A percentile compares a stretch with the other conserved stretches of the same genome.
These are phyloP conservation scores for Leucocoprinus leucothites DNA, from an alignment of 768 basidiomycete species.

Conservation along the genomic window DNA sequence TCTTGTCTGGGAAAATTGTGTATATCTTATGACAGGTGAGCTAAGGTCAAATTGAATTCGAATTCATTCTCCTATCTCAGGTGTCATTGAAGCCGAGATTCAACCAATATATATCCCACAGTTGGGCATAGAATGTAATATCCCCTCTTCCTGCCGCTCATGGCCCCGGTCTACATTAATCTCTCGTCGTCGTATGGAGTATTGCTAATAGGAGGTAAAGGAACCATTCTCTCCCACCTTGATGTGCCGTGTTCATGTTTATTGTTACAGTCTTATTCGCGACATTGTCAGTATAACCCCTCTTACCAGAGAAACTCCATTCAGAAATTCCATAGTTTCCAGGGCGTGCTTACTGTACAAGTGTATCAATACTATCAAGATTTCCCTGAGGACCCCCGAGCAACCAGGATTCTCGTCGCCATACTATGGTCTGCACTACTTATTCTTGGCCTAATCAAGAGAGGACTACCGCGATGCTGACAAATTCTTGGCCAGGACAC, in stretches of 20 bases:
- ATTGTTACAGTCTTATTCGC: background rate
- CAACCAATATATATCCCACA: background rate
- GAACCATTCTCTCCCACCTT: background rate
- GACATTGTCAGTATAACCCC: background rate
- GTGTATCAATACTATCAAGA: conserved; percentile 18
- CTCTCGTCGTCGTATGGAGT: conserved; percentile 19
- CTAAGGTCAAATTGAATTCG: no score
- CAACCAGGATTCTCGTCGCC: conserved; percentile 14
- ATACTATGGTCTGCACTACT: conserved; percentile 2
- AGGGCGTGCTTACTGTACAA: conserved; percentile 20
- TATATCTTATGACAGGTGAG: no score
- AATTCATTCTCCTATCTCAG: no score
- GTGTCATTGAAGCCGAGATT: no score
- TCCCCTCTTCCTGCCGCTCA: background rate
- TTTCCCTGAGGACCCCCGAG: conserved; percentile 15
- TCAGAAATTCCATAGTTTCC: conserved; percentile 12
- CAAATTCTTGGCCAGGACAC: conserved; percentile 7
- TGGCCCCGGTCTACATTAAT: background rate
- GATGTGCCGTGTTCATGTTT: background rate
- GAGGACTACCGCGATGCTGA: background rate
- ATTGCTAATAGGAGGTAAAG: conserved; percentile 19
- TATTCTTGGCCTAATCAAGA: background rate
- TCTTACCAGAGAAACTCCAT: no score
- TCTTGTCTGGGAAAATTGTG: no score
- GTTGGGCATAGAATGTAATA: background rate